These are phyloP conservation scores for Daldinia vernicosa DNA, from an alignment of 495 filamentous ascomycete genomes.

Conservation along the genomic window DNA sequence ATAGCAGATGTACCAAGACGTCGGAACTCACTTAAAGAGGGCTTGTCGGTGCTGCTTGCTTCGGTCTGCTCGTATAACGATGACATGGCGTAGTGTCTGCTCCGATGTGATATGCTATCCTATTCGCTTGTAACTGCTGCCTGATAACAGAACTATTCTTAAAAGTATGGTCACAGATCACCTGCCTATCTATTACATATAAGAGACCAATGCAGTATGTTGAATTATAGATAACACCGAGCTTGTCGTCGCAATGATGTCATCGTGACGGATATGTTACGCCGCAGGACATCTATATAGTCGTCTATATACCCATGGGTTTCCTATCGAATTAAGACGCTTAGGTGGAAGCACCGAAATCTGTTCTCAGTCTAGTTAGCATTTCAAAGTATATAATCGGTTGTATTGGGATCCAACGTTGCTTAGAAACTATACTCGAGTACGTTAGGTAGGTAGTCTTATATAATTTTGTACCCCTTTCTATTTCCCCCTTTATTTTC, in stretches of 20 bases:
- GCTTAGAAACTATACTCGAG: too few relatives aligned
- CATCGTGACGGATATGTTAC: constrained; percentile 12
- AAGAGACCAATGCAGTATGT: neutral
- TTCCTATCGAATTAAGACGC: too few relatives aligned
- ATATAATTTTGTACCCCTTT: too few relatives aligned
- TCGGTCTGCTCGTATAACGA: constrained; percentile 18
- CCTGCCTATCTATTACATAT: neutral
- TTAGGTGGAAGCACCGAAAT: too few relatives aligned
- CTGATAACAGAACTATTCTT: neutral
- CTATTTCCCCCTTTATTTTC: too few relatives aligned
- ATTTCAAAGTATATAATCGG: too few relatives aligned
- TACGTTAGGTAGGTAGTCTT: too few relatives aligned
- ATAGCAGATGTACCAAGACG: neutral
- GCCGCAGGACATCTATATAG: too few relatives aligned
- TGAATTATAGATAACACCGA: constrained; percentile 1
- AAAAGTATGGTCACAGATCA: neutral
- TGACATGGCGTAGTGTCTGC: constrained; percentile 6
- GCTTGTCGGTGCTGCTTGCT: constrained; percentile 15
- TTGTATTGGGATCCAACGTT: too few relatives aligned
- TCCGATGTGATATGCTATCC: neutral
- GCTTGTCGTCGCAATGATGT: constrained; percentile 10
- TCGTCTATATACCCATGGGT: too few relatives aligned
- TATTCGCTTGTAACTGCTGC: neutral
- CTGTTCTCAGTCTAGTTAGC: too few relatives aligned
- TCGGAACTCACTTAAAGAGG: constrained; percentile 4